Base-by-base conservation (phyloP, 371 early-diverging fungal genomes). In the Rhizopus arrhizus region DNA sequence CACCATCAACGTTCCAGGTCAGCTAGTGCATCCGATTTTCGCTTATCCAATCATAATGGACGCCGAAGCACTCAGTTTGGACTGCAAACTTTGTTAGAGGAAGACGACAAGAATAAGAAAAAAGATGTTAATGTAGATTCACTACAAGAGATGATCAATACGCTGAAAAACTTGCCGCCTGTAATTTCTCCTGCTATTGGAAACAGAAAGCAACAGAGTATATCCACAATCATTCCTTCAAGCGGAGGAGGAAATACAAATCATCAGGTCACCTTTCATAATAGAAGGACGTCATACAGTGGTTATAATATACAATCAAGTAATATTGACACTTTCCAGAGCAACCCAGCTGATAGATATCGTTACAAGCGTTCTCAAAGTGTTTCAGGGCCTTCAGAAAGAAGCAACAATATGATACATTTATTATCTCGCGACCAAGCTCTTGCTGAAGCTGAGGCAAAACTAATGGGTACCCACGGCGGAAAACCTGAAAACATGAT, bases 1-100 rank as follows among this genome's bases (percentile, higher is more conserved):
- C 65, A 69, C 12, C 74, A 76, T 50, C 80, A 79, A 51, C 77
- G 80, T 29, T 74, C 77, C 15, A 70, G 75, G 41, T 80, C 80
- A 32, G 77, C 78, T 34, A 73, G 70, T 56, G 69, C 71, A 34
- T 70, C 75, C 9, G 66, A 71, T 51, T 66, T 73, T 34, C 35
- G 53, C 41, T 35, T 40, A n/a, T 46, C 55, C 38, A 51, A 55
- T 32, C 45, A 29, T 12, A 59, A 52, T 51, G 48, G 56, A 53
- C 42, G 65, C 11, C 67, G 63, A 41, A 55, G 64, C 49, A 53
- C 43, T 10, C 59, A 64, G 13, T 43, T 71, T 55, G 73, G 69
- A 38, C 61, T 72, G 48, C 71, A 73, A 36, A 69, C 73, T 15
- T 57, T 72, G 35, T 50, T 71, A 35, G 77, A 70, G 47, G 73